A percentile compares a stretch with the other conserved stretches of the same genome.
These are phyloP conservation scores for Blastosporella zonata DNA, from an alignment of 1,284 basidiomycete genomes.

Conservation along the genomic window DNA sequence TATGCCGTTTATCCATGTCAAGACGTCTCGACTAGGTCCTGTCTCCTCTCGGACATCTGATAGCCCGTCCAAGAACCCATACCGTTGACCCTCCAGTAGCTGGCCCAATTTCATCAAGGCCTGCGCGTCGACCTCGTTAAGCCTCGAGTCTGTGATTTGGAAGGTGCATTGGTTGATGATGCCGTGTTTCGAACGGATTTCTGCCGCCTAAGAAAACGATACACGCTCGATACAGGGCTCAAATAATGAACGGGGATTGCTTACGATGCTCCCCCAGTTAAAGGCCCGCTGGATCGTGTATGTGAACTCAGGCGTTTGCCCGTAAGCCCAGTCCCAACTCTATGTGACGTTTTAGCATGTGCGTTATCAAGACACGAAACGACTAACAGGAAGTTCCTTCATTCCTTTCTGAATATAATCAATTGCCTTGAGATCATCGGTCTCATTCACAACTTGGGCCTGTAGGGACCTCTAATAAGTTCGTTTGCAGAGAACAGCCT, in stretches of 20 bases:
- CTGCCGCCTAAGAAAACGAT: constrained; percentile 34
- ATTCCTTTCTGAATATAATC: constrained; percentile 66
- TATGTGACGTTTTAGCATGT: constrained; percentile 29
- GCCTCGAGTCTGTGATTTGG: constrained; percentile 22
- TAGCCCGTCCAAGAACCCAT: constrained; percentile 43
- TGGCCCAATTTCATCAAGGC: constrained; percentile 18
- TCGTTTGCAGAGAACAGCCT: background rate
- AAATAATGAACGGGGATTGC: constrained; percentile 22
- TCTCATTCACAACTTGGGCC: constrained; percentile 41
- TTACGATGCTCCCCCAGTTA: constrained; percentile 59
- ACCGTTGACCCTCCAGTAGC: constrained; percentile 40
- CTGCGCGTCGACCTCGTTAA: constrained; percentile 12
- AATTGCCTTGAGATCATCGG: constrained; percentile 41
- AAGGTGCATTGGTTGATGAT: constrained; percentile 52
- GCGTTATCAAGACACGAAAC: background rate
- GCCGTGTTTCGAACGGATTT: constrained; percentile 60
- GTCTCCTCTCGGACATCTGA: constrained; percentile 11
- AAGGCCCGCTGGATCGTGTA: constrained; percentile 51
- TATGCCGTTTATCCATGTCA: constrained; percentile 37
- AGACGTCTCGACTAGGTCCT: constrained; percentile 31
- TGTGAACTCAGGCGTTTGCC: constrained; percentile 93
- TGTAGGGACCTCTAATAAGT: constrained; percentile 12
- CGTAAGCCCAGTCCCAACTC: constrained; percentile 94
- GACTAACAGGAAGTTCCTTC: constrained; percentile 64
- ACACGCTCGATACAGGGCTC: background rate